Percentiles rank a stretch among this genome's conserved stretches.
Evolutionary conservation across 2,329 filamentous ascomycete genomes (phyloP).

Genomic region (Fonsecaea pedrosoi): DNA sequence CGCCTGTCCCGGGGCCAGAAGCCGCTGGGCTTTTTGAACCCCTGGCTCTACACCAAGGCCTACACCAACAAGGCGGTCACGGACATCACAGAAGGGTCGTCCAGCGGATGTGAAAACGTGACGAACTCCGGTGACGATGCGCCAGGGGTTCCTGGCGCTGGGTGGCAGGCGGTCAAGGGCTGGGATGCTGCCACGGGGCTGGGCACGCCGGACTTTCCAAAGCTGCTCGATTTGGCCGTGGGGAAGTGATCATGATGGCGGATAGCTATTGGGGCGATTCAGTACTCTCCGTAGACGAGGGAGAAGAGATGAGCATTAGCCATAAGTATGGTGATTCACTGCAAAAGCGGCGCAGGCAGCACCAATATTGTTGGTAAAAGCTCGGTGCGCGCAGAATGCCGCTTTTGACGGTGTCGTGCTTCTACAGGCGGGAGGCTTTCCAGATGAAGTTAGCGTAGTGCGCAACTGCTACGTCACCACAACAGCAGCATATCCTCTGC

Average conservation of each 20-base stretch:
- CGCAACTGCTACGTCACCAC: not conserved
- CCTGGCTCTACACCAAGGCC: slow-evolving; percentile 28
- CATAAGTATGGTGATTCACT: not conserved
- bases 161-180: slow-evolving; percentile 57
- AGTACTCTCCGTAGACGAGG: not conserved
- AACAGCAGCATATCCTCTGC: not conserved
- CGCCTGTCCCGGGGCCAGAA: slow-evolving; percentile 54
- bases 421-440: not conserved
- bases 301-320: not conserved
- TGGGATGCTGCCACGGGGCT: slow-evolving; percentile 46
- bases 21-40: slow-evolving; percentile 34
- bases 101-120: slow-evolving; percentile 43
- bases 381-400: not conserved
- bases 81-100: slow-evolving; percentile 43
- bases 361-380: not conserved
- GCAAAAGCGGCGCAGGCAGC: not conserved
- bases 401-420: not conserved
- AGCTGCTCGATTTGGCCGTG: slow-evolving; percentile 26
- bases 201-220: slow-evolving; percentile 38
- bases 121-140: slow-evolving; percentile 44
- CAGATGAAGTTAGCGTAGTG: not conserved
- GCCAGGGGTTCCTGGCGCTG: slow-evolving; percentile 51
- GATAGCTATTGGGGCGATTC: too few species aligned
- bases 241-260: not conserved
- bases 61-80: slow-evolving; percentile 36